These are phyloP conservation scores for Aspergillus brasiliensis DNA, from an alignment of 2,329 filamentous ascomycete species.

Conservation along the genomic window DNA sequence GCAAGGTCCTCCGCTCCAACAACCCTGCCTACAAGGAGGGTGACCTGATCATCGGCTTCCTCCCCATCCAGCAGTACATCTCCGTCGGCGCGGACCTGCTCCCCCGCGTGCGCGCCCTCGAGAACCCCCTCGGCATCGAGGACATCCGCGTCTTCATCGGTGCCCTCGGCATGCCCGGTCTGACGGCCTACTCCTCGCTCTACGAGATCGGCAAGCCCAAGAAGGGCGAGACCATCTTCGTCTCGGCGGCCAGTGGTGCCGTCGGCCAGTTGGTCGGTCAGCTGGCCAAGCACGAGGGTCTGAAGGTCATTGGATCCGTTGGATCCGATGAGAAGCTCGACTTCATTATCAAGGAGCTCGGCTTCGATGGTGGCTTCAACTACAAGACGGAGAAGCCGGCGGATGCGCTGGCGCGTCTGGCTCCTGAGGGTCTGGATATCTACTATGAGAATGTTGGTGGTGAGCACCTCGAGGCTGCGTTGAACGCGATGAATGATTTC, in stretches of 20 bases:
- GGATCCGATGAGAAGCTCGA: slow-evolving; percentile 78
- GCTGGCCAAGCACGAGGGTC: slow-evolving; percentile 76
- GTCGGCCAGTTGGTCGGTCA: slow-evolving; percentile 84
- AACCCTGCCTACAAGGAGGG: slow-evolving; percentile 64
- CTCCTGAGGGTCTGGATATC: slow-evolving; percentile 77
- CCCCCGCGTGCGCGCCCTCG: slow-evolving; percentile 55
- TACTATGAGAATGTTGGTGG: slow-evolving; percentile 82
- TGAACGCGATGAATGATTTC: slow-evolving; percentile 63
- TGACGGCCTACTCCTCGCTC: slow-evolving; percentile 74
- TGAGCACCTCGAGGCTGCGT: slow-evolving; percentile 69
- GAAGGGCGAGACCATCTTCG: slow-evolving; percentile 79
- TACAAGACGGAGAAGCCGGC: slow-evolving; percentile 78
- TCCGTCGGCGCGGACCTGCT: slow-evolving; percentile 54
- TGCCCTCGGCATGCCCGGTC: slow-evolving; percentile 74
- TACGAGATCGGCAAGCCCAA: slow-evolving; percentile 75
- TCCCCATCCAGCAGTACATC: slow-evolving; percentile 71
- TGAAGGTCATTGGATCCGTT: slow-evolving; percentile 77
- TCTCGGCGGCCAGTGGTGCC: slow-evolving; percentile 77
- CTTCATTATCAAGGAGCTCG: slow-evolving; percentile 69
- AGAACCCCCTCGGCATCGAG: slow-evolving; percentile 63
- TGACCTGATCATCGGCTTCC: slow-evolving; percentile 62
- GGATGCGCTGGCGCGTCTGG: slow-evolving; percentile 69
- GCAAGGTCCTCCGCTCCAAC: slow-evolving; percentile 72
- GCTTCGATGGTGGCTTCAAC: slow-evolving; percentile 77
- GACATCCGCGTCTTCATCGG: slow-evolving; percentile 67